These are phyloP conservation scores for Aristolochia californica DNA, from an alignment of 164 flowering plant species.

Conservation along the genomic window DNA sequence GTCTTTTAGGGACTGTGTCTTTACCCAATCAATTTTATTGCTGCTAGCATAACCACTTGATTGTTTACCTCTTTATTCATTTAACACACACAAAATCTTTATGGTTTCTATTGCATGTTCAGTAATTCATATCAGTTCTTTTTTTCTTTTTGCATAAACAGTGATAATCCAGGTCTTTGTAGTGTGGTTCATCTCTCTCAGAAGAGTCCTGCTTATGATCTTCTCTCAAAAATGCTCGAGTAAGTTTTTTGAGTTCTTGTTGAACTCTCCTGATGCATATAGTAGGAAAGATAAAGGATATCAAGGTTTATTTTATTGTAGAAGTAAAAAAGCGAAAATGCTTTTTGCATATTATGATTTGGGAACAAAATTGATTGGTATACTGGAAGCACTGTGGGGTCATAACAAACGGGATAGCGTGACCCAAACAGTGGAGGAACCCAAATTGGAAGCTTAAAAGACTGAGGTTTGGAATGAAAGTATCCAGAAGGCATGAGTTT, in stretches of 20 bases:
- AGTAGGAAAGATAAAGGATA: background rate
- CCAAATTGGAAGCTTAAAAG: no score
- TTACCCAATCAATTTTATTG: no score
- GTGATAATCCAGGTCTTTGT: conserved; percentile 77
- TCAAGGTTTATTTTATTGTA: background rate
- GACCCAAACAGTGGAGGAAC: no score
- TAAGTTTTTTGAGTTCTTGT: conserved; percentile 24
- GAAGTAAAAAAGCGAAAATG: no score
- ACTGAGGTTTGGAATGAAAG: no score
- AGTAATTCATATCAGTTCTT: background rate
- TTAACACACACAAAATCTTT: background rate
- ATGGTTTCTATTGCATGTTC: background rate
- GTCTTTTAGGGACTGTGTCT: no score
- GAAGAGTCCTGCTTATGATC: conserved; percentile 84
- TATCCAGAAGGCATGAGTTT: no score
- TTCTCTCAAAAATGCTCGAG: conserved; percentile 97
- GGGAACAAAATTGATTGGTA: no score
- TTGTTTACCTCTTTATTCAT: background rate
- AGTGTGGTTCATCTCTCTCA: conserved; percentile 71
- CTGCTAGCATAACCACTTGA: no score
- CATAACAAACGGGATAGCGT: no score
- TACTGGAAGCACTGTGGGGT: no score
- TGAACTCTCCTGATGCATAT: background rate
- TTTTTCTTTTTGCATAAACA: conserved; percentile 16
- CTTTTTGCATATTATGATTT: no score